Percentiles rank a stretch among this genome's conserved stretches.
Evolutionary conservation across 1,284 basidiomycete genomes (phyloP).

Genomic region (Hymenochaete sp.): DNA sequence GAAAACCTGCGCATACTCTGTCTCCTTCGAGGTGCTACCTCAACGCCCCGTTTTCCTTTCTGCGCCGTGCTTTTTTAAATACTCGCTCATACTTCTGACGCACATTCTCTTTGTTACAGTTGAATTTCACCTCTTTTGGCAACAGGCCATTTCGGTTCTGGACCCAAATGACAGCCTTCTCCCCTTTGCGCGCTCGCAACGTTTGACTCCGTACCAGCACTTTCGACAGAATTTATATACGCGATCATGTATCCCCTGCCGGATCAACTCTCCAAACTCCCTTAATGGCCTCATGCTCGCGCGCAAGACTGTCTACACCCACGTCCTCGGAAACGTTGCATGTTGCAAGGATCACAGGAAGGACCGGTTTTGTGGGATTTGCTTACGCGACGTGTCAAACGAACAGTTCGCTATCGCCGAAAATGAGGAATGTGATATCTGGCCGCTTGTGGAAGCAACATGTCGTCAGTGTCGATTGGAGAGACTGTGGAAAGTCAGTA

Average conservation of each 20-base stretch:
- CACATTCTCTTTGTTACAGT: conserved; percentile 31
- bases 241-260: conserved; percentile 55
- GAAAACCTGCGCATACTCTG: no score
- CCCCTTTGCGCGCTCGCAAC: conserved; percentile 23
- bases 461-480: conserved; percentile 56
- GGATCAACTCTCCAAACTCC: conserved; percentile 50
- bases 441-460: conserved; percentile 55
- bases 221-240: conserved; percentile 33
- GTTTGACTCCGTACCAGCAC: conserved; percentile 34
- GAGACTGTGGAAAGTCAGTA: conserved; percentile 43
- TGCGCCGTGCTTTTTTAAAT: no score
- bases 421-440: conserved; percentile 63
- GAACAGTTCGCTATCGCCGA: conserved; percentile 43
- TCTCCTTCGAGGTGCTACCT: no score
- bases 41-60: no score
- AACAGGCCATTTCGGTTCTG: conserved; percentile 41
- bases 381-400: conserved; percentile 50
- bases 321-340: conserved; percentile 37
- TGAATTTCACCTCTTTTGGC: conserved; percentile 53
- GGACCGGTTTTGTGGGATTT: conserved; percentile 52
- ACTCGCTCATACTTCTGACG: no score
- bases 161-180: conserved; percentile 41
- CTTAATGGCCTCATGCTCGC: conserved; percentile 40
- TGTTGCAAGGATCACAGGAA: conserved; percentile 61
- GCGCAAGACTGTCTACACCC: conserved; percentile 36